phyloP scores from a whole-genome alignment of 495 filamentous ascomycete species.

The Talaromyces nanjingensis region DNA sequence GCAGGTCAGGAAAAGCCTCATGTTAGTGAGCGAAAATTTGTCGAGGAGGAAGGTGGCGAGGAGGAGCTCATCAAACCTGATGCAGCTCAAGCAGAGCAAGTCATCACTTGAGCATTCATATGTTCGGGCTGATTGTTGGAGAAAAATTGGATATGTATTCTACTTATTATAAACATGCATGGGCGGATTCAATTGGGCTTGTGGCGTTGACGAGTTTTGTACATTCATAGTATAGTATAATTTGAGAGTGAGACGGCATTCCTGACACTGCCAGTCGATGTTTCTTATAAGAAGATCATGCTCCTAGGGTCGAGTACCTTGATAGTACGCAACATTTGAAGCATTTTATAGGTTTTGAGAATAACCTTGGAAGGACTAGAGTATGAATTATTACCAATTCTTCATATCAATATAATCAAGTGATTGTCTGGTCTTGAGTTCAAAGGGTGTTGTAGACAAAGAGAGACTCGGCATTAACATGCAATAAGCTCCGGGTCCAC shows the following conservation, averaged over 20 bases:
- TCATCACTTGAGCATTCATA: slow-evolving; percentile 26
- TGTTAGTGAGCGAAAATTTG: slow-evolving; percentile 90
- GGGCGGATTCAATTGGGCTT: not conserved
- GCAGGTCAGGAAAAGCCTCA: slow-evolving; percentile 50
- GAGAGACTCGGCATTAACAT: not conserved
- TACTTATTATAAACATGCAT: slow-evolving; percentile 7
- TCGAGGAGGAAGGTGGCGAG: slow-evolving; percentile 54
- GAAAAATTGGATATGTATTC: slow-evolving; percentile 6
- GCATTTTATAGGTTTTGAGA: not conserved
- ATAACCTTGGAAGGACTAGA: not conserved
- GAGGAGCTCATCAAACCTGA: slow-evolving; percentile 72
- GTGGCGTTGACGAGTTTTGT: slow-evolving; percentile 6
- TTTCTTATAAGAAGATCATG: not conserved
- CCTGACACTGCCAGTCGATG: not conserved
- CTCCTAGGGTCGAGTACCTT: not conserved
- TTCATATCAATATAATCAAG: not conserved
- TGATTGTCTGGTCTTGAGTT: not conserved
- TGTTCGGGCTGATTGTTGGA: not conserved
- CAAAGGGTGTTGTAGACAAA: not conserved
- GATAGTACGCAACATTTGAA: not conserved
- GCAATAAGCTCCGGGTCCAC: not conserved
- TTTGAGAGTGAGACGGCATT: not conserved
- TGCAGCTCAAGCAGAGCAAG: slow-evolving; percentile 27
- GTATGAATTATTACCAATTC: not conserved
- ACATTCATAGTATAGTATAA: not conserved